Conservation (phyloP, 2,329 filamentous ascomycete genomes). For the Fusarium sp. region DNA sequence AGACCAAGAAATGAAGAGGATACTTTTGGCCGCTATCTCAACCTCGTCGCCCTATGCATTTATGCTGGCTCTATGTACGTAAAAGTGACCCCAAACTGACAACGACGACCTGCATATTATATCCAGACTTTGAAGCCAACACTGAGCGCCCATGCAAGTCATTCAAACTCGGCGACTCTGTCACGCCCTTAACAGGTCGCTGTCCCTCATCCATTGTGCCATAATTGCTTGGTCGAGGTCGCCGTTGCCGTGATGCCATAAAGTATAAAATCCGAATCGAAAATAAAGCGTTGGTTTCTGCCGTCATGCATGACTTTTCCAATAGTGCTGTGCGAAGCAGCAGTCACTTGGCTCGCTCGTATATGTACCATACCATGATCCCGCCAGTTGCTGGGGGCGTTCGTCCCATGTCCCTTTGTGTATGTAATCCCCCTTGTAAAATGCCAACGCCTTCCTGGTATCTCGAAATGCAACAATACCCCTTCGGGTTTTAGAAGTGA, state of each 20-base stretch:
- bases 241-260: slow-evolving; percentile 30
- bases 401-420: slow-evolving; percentile 31
- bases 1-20: slow-evolving; percentile 25
- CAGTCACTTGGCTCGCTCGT: slow-evolving; percentile 15
- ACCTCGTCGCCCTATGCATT: slow-evolving; percentile 1
- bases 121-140: slow-evolving; percentile 30
- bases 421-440: slow-evolving; percentile 37
- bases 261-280: slow-evolving; percentile 33
- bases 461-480: slow-evolving; percentile 48
- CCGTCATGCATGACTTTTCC: slow-evolving; percentile 34
- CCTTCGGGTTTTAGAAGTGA: slow-evolving; percentile 35
- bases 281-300: slow-evolving; percentile 30
- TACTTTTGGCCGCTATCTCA: slow-evolving; percentile 28
- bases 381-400: slow-evolving; percentile 18
- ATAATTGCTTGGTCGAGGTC: slow-evolving; percentile 5
- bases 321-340: slow-evolving; percentile 28
- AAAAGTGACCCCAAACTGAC: slow-evolving; percentile 26
- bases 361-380: slow-evolving; percentile 36
- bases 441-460: slow-evolving; percentile 52
- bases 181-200: not conserved
- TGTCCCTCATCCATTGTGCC: not conserved
- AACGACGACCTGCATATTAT: slow-evolving; percentile 36
- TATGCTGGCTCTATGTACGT: slow-evolving; percentile 39
- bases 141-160: slow-evolving; percentile 6
- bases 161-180: slow-evolving; percentile 1